Conservation (phyloP, 495 filamentous ascomycete species). For the Letharia lupina region DNA sequence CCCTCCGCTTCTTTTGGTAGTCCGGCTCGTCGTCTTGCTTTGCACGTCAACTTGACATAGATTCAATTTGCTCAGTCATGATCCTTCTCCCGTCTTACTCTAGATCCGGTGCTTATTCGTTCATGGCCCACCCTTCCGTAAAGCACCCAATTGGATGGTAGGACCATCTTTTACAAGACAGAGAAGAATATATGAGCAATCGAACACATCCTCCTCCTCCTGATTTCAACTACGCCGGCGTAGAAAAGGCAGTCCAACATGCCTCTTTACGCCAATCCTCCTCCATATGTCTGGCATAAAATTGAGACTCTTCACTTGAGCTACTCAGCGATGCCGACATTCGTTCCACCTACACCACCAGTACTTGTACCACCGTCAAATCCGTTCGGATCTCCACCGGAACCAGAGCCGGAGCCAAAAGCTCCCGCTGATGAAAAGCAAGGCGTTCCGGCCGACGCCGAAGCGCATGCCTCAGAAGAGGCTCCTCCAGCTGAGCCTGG, state of each 20-base stretch:
- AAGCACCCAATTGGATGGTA: slow-evolving; percentile 12
- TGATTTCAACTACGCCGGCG: not conserved
- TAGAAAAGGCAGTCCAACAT: not conserved
- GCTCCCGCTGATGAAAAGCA: slow-evolving; percentile 2
- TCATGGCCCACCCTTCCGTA: slow-evolving; percentile 9
- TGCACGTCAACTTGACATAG: not conserved
- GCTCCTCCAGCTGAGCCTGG: slow-evolving; percentile 1
- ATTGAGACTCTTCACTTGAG: not conserved
- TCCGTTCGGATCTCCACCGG: not conserved
- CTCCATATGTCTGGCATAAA: slow-evolving; percentile 10
- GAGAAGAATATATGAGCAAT: not conserved
- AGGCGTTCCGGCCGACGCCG: not conserved
- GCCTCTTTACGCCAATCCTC: slow-evolving; percentile 3
- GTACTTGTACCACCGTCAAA: not conserved
- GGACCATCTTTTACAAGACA: not conserved
- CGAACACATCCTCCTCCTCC: not conserved
- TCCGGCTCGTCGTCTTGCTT: not conserved
- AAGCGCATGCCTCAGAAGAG: slow-evolving; percentile 6
- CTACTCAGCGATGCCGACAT: slow-evolving; percentile 7
- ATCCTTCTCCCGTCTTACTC: not conserved
- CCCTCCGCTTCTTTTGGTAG: slow-evolving; percentile 3
- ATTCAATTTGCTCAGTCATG: not conserved
- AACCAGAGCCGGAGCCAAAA: slow-evolving; percentile 5
- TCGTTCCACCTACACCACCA: slow-evolving; percentile 8
- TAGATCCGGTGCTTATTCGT: slow-evolving; percentile 6